Base-by-base conservation (phyloP, 768 basidiomycete genomes). In the Heimioporus sp. region DNA sequence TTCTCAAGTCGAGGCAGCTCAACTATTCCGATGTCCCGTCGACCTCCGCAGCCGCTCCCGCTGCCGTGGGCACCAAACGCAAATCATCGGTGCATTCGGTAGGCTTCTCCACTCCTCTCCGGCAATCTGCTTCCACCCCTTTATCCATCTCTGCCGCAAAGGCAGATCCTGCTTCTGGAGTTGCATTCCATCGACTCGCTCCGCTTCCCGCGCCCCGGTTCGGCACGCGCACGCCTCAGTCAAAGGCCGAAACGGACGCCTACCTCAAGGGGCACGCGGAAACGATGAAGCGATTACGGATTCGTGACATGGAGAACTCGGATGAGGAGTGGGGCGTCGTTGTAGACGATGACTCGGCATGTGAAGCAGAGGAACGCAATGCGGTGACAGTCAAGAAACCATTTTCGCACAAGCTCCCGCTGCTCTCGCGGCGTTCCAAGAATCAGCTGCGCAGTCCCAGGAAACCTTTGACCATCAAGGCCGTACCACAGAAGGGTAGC, bases 51-150 rank as follows among this genome's bases (percentile, higher is more conserved):
- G 60, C 54, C 31, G 58, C 70, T 42, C 68, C 67, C 12, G 59
- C 74, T 35, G 74, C 76, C 12, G 70, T 77, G 3, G 84, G 85
- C 37, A 82, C 79, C 1, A 88, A 88, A 66, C 82, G 86, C 61
- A 88, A 87, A 65, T 82, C 83, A 6, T 68, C 64, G 1, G 62
- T 59, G 6, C 67, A 74, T 72, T 41, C 71, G 70, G 46, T 76
- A 67, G 57, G 76, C 72, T 82, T 55, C 70, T 72, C 73, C 39
- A 87, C 85, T 10, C 86, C 86, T 5, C 74, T 82, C 10, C 78
- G 78, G 17, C 74, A 73, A 13, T 76, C 78, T 34, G 69, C 51
- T 45, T 62, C 73, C 13, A 74, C 77, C 4, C 75, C 76, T 16
- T 59, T 71, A 44, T 63, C 62, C 39, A 72, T 73, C 40, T 71